A percentile compares a stretch with the other conserved stretches of the same genome.
Conservation (phyloP, 2,329 filamentous ascomycete species). For the Xylaria sp. region DNA sequence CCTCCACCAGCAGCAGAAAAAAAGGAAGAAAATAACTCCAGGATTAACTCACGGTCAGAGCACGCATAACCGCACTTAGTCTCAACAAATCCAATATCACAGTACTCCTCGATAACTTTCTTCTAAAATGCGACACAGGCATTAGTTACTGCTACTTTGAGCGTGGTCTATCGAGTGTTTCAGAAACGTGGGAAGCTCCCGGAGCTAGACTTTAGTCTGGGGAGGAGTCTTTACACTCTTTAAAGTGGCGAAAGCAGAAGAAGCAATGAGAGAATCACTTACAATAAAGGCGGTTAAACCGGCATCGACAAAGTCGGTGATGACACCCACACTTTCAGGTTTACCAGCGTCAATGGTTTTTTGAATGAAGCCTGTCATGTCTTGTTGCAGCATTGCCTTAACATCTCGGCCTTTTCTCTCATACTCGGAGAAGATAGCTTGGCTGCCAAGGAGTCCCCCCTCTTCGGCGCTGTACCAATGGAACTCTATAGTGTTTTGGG, state of each 20-base stretch:
- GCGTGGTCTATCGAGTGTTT: not conserved
- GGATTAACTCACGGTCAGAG: too few relatives aligned
- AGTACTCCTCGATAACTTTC: slow-evolving; percentile 86
- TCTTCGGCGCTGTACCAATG: slow-evolving; percentile 89
- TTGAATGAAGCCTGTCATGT: slow-evolving; percentile 93
- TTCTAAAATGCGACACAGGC: slow-evolving; percentile 57
- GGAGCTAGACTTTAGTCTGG: not conserved
- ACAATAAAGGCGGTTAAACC: slow-evolving; percentile 84
- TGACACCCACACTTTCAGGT: slow-evolving; percentile 88
- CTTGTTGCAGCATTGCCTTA: slow-evolving; percentile 97
- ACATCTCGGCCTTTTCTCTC: slow-evolving; percentile 77
- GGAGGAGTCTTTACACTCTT: not conserved
- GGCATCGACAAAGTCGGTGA: slow-evolving; percentile 88
- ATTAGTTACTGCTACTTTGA: slow-evolving; percentile 11
- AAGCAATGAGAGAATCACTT: slow-evolving; percentile 2
- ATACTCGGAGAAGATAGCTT: slow-evolving; percentile 88
- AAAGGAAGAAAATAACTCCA: too few relatives aligned
- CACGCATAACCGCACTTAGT: slow-evolving; percentile 91
- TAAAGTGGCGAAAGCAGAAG: not conserved
- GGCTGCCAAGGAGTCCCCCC: slow-evolving; percentile 74
- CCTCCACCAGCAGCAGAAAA: too few relatives aligned
- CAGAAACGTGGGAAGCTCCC: not conserved
- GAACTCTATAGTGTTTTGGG: slow-evolving; percentile 90
- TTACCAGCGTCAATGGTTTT: slow-evolving; percentile 84
- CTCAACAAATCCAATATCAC: slow-evolving; percentile 84